Evolutionary conservation across 129 eudicot species (phyloP).

Genomic region (Dittrichia graveolens): DNA sequence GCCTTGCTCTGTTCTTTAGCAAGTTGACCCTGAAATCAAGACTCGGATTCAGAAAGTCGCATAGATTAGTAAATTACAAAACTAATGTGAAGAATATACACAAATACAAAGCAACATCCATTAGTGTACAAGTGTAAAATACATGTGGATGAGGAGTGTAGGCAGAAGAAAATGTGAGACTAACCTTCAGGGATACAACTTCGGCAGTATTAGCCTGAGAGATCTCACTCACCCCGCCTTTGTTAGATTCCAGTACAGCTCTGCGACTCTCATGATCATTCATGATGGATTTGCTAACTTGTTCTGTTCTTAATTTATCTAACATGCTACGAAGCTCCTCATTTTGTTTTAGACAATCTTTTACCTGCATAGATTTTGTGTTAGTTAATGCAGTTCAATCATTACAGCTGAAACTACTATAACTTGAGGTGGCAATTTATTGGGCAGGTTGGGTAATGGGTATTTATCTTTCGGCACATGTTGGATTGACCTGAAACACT

Average conservation of each 20-base stretch:
- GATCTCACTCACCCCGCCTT: constrained; percentile 34
- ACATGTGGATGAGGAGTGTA: background rate
- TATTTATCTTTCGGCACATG: background rate
- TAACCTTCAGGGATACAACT: constrained; percentile 68
- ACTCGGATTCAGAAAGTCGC: background rate
- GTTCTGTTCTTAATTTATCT: constrained; percentile 67
- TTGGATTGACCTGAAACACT: background rate
- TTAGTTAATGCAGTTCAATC: constrained; percentile 9
- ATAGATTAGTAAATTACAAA: too few relatives aligned
- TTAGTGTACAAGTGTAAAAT: background rate
- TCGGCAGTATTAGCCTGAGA: constrained; percentile 50
- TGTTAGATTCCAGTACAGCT: constrained; percentile 30
- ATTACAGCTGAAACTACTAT: background rate
- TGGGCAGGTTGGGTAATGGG: background rate
- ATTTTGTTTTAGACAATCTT: constrained; percentile 75
- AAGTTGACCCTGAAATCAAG: constrained; percentile 56
- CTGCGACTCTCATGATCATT: constrained; percentile 32
- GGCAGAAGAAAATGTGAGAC: constrained; percentile 8
- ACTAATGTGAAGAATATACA: too few relatives aligned
- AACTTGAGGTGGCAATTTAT: background rate
- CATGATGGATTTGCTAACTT: constrained; percentile 43
- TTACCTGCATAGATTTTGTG: constrained; percentile 59
- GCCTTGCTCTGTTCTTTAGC: constrained; percentile 91
- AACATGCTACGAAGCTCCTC: constrained; percentile 82
- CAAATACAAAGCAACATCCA: too few relatives aligned